These are phyloP conservation scores for Venturia oleaginea DNA, from an alignment of 2,329 filamentous ascomycete species.

Conservation along the genomic window DNA sequence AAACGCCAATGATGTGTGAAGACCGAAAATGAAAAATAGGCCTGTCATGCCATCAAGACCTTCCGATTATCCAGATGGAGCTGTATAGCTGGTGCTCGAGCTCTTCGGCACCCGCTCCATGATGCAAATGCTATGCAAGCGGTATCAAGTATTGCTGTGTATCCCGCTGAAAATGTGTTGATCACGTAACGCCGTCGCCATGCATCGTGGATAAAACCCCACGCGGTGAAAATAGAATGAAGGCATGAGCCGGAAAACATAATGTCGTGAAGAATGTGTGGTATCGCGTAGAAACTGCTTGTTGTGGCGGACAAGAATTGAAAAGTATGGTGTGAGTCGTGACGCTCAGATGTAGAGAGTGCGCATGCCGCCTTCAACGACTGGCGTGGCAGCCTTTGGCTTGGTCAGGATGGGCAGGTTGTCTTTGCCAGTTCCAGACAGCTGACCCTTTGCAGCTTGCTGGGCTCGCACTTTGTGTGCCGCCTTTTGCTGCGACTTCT, in stretches of 20 bases:
- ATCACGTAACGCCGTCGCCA: constrained; percentile 46
- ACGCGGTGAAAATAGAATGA: background rate
- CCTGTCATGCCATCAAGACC: background rate
- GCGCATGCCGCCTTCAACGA: constrained; percentile 10
- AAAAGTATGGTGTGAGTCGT: background rate
- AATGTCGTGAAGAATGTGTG: constrained; percentile 1
- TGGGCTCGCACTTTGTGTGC: constrained; percentile 31
- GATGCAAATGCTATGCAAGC: background rate
- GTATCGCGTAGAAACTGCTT: background rate
- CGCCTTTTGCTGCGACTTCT: constrained; percentile 34
- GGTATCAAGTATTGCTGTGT: background rate
- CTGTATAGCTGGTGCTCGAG: constrained; percentile 6
- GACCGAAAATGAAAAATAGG: background rate
- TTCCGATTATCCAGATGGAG: constrained; percentile 1
- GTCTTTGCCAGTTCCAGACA: background rate
- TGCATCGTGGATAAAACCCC: background rate
- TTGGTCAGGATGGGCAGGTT: constrained; percentile 12
- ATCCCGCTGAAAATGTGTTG: background rate
- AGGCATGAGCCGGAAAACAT: background rate
- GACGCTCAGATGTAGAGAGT: constrained; percentile 11
- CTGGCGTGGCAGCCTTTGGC: constrained; percentile 6
- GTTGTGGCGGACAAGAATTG: background rate
- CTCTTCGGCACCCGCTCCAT: constrained; percentile 6
- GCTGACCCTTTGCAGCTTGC: constrained; percentile 16
- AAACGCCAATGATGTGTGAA: background rate